Base-by-base conservation (phyloP, 2,329 filamentous ascomycete species). In the Fusarium transvaalense region DNA sequence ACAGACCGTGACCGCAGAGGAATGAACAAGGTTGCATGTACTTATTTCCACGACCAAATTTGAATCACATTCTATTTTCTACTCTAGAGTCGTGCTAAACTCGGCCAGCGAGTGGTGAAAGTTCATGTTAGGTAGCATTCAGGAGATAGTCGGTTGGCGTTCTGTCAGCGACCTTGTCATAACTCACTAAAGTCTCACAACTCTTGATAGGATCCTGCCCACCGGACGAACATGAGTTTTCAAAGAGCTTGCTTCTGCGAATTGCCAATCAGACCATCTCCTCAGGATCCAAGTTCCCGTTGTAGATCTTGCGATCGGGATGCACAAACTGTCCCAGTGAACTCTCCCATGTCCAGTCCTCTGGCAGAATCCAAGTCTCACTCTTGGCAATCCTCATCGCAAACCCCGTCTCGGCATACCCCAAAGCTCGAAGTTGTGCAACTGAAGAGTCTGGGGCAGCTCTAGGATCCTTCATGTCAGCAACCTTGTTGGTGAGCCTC, bases 201-300 rank as follows among this genome's bases (percentile, higher is more conserved):
- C n/a, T 23, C 13, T 21, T 5, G 10, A n/a, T 17, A 15, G 15
- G 12, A 10, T n/a, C 32, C 27, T n/a, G 19, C 21, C 23, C 46
- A 6, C 25, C 32, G 23, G 31, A 50, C 15, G 12, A 19, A 13
- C 41, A n/a, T 43, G 23, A 43, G 23, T 27, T 10, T 32, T 15
- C 27, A 14, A 14, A 32, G 19, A 1, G 10, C 31, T 38, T 32
- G 13, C 6, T 14, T 9, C 12, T 6, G 21, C 29, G 21, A 34
- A 31, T 3, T 23, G 9, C 23, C 10, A 15, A 23, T 66, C 34
- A 63, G n/a, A 66, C 56, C 51, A 66, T 63, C 7, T 66, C 38
- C 34, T 53, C 46, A 2, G 56, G 64, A 10, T 21, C 47, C 7
- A 19, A 14, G 6, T 66, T 67, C 8, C 42, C 41, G 8, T 31